phyloP scores from a whole-genome alignment of 805 yeast genomes.

The Suhomyces xylopsoci region DNA sequence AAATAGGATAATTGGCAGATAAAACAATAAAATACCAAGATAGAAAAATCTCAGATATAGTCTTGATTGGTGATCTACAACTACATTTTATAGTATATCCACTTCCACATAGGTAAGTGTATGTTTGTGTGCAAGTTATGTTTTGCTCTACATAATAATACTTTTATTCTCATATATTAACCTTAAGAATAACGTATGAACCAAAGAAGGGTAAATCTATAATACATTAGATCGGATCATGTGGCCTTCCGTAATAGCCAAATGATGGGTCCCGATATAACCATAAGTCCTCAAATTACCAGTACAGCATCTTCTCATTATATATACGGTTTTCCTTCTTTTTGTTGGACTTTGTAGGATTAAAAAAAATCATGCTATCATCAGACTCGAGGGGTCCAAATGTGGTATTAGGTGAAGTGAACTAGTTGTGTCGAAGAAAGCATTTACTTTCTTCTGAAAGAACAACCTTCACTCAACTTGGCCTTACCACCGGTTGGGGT shows the following conservation, averaged over 20 bases:
- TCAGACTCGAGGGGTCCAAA: neutral
- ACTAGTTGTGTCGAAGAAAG: neutral
- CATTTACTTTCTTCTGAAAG: conserved; percentile 39
- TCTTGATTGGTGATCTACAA: too few species aligned
- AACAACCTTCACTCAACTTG: conserved; percentile 41
- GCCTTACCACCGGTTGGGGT: conserved; percentile 45
- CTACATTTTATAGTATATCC: too few species aligned
- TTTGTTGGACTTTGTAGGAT: neutral
- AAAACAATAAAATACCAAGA: too few species aligned
- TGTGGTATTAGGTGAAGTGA: neutral
- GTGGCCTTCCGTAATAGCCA: neutral
- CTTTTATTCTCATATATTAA: neutral
- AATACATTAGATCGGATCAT: conserved; percentile 4
- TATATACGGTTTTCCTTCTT: neutral
- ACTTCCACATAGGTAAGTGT: too few species aligned
- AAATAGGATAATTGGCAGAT: too few species aligned
- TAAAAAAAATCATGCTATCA: conserved; percentile 2
- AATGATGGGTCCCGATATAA: neutral
- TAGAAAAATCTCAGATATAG: too few species aligned
- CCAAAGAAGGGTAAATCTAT: conserved; percentile 3
- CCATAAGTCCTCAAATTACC: conserved; percentile 1
- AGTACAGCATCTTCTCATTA: conserved; percentile 1
- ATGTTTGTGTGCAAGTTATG: too few species aligned
- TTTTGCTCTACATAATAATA: too few species aligned
- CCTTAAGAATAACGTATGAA: neutral